Evolutionary conservation across 2,329 filamentous ascomycete genomes (phyloP), one percentile per base, ranked within the genome.

Genomic region (Aspergillus niger): DNA sequence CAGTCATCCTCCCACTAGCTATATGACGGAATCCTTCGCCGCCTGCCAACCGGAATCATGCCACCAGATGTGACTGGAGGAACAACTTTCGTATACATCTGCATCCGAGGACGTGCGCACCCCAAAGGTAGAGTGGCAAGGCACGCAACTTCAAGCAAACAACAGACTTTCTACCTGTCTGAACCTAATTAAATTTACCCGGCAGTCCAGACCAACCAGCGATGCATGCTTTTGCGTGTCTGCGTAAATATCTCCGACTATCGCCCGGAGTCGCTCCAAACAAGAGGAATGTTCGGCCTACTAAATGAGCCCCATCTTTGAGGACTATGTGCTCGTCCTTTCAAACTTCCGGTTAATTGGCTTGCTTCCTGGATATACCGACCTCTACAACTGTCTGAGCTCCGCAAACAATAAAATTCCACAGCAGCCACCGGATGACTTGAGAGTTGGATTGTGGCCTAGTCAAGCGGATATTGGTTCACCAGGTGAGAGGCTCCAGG

Each of bases 21-120:
- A 1, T 26, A 50, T 50, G 47, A 50, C 47, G 47, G 30, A 49
- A 55, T 55, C 30, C 24, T 30, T 55, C n/a, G 11, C 8, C 39
- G 13, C n/a, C 8, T 10, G 17, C 52, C 32, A 55, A 32, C 39
- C 22, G 24, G 28, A 55, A 55, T 55, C 53, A 55, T 44, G 53
- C 53, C 53, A 55, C 28, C 41, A 22, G 5, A 32, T 47, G 5
- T 47, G 39, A 41, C 38, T n/a, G 17, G 50, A 53, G 22, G n/a
- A 44, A 26, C 39, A 30, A 32, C 39, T 32, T 26, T 22, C 7
- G 15, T n/a, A 17, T 44, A 24, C 47, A 50, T 17, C 8, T 10
- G 10, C n/a, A n/a, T 30, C n/a, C 8, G 8, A 30, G 44, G 15
- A 11, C 36, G 13, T 39, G 51, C 24, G 13, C 51, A 43, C 13